These are phyloP conservation scores for Candida pseudoviswanathii DNA, from an alignment of 1,139 yeast species.

Conservation along the genomic window DNA sequence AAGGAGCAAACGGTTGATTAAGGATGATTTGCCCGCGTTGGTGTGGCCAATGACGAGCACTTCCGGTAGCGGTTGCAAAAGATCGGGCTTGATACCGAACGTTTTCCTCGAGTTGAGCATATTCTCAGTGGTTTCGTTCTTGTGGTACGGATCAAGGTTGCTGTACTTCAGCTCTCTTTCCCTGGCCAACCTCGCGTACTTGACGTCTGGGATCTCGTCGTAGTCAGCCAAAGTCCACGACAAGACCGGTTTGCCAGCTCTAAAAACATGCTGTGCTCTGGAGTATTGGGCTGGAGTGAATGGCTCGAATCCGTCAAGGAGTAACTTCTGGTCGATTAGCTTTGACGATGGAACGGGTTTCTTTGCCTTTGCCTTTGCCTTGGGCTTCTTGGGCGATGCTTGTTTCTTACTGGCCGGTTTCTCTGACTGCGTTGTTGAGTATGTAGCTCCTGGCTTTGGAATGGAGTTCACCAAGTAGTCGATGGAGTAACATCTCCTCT, in stretches of 20 bases:
- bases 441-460: neutral
- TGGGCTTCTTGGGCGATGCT: conserved; percentile 18
- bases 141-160: conserved; percentile 22
- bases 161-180: conserved; percentile 17
- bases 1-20: conserved; percentile 57
- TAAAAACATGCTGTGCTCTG: conserved; percentile 41
- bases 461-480: conserved; percentile 7
- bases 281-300: conserved; percentile 15
- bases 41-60: conserved; percentile 76
- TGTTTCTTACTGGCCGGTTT: conserved; percentile 16
- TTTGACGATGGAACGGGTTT: neutral
- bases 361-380: neutral
- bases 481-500: conserved; percentile 7
- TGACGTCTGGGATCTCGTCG: conserved; percentile 60
- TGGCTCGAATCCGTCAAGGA: conserved; percentile 8
- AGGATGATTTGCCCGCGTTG: conserved; percentile 82
- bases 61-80: conserved; percentile 17
- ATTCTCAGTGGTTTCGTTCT: conserved; percentile 23
- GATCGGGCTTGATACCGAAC: conserved; percentile 33
- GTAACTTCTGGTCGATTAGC: conserved; percentile 4
- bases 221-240: conserved; percentile 65
- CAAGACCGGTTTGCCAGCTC: conserved; percentile 41
- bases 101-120: conserved; percentile 22
- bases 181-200: conserved; percentile 33
- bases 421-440: neutral